Conservation (phyloP, 169 alveolate species). For the Plasmodium billcollinsi region DNA sequence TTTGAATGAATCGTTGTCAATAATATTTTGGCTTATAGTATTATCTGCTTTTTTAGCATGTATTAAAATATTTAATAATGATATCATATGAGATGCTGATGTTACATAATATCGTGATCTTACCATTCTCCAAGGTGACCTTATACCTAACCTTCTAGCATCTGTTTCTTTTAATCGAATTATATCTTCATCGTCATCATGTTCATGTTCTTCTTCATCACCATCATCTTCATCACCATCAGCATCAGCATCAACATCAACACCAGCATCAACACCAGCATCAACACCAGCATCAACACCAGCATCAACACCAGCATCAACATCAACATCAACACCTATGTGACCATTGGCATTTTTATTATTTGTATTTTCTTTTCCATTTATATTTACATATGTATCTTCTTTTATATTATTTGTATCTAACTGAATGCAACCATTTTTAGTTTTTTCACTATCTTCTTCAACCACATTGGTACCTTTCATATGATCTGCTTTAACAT, state of each 20-base stretch:
- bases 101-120: slow-evolving; percentile 92
- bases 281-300: slow-evolving; percentile 11
- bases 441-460: not conserved
- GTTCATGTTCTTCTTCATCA: slow-evolving; percentile 47
- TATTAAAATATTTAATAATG: slow-evolving; percentile 84
- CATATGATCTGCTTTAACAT: not conserved
- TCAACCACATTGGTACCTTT: not conserved
- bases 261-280: too few species aligned
- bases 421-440: not conserved
- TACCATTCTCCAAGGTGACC: slow-evolving; percentile 91
- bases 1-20: slow-evolving; percentile 78
- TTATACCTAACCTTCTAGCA: slow-evolving; percentile 89
- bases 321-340: slow-evolving; percentile 24
- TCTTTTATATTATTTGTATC: not conserved
- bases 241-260: too few species aligned
- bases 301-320: too few species aligned
- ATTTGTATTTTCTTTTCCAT: slow-evolving; percentile 3
- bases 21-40: slow-evolving; percentile 77
- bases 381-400: not conserved
- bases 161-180: slow-evolving; percentile 87
- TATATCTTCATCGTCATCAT: slow-evolving; percentile 84
- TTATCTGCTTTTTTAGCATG: slow-evolving; percentile 81
- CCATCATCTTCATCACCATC: slow-evolving; percentile 20
- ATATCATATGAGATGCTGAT: slow-evolving; percentile 90
- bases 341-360: slow-evolving; percentile 25